These are phyloP conservation scores for Calonectria leucothoes DNA, from an alignment of 2,329 filamentous ascomycete species.

Conservation along the genomic window DNA sequence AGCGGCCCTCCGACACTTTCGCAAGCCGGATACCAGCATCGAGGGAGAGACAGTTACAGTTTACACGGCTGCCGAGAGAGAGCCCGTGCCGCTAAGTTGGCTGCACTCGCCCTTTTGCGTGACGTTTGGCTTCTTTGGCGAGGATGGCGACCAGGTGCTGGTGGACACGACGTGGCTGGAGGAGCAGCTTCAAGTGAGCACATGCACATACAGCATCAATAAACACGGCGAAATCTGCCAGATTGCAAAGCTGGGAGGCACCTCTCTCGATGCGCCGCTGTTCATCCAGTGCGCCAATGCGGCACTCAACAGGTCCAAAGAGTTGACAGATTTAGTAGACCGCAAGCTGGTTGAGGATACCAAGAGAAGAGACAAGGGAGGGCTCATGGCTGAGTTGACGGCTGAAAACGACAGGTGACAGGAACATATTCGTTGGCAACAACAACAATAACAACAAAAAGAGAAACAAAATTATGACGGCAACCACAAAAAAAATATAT, in stretches of 20 bases:
- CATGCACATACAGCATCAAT: conserved; percentile 87
- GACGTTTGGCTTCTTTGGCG: conserved; percentile 86
- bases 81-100: conserved; percentile 90
- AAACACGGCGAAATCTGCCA: conserved; percentile 91
- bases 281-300: conserved; percentile 81
- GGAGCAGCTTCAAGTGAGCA: conserved; percentile 79
- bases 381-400: conserved; percentile 79
- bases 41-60: conserved; percentile 87
- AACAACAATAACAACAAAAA: conserved; percentile 25
- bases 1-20: conserved; percentile 89
- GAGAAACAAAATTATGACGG: conserved; percentile 8
- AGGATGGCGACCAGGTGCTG: conserved; percentile 74
- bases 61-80: conserved; percentile 85
- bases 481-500: conserved; percentile 30
- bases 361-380: conserved; percentile 81
- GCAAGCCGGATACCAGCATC: conserved; percentile 88
- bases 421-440: conserved; percentile 24
- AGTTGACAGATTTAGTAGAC: conserved; percentile 80
- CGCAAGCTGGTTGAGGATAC: conserved; percentile 80
- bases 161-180: conserved; percentile 80
- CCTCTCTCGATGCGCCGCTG: conserved; percentile 81
- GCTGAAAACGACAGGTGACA: conserved; percentile 82
- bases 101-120: conserved; percentile 93
- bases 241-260: conserved; percentile 89
- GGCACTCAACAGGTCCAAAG: conserved; percentile 83